Percentiles rank a stretch among this genome's conserved stretches.
Conservation (phyloP, 768 basidiomycete genomes). For the Leucocoprinus sp. region DNA sequence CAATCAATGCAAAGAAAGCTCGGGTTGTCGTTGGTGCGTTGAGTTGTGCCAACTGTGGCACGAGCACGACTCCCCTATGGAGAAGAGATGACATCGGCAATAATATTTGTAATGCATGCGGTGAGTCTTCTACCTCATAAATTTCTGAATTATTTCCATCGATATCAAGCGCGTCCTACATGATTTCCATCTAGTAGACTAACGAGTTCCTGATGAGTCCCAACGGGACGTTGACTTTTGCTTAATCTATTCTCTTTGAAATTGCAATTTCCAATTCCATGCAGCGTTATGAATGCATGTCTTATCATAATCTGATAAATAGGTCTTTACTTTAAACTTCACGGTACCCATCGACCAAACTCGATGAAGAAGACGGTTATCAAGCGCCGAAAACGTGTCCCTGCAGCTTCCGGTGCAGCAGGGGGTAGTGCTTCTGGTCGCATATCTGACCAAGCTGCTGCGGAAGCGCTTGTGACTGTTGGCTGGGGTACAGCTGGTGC, state of each 20-base stretch:
- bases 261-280: too few relatives aligned
- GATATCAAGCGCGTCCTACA: too few relatives aligned
- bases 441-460: slow-evolving; percentile 80
- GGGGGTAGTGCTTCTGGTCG: slow-evolving; percentile 23
- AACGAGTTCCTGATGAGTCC: not conserved
- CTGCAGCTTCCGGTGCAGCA: slow-evolving; percentile 62
- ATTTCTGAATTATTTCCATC: too few relatives aligned
- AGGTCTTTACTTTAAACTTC: slow-evolving; percentile 98
- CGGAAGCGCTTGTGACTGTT: slow-evolving; percentile 81
- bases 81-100: slow-evolving; percentile 85
- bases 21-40: slow-evolving; percentile 57
- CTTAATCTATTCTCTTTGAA: too few relatives aligned
- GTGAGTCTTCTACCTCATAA: slow-evolving; percentile 50
- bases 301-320: slow-evolving; percentile 15
- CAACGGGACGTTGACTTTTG: too few relatives aligned
- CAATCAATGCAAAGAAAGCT: slow-evolving; percentile 24
- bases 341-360: slow-evolving; percentile 93
- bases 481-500: slow-evolving; percentile 41
- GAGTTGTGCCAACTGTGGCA: slow-evolving; percentile 83
- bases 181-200: too few relatives aligned
- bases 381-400: slow-evolving; percentile 95
- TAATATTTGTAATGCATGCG: slow-evolving; percentile 93
- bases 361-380: slow-evolving; percentile 99
- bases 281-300: too few relatives aligned
- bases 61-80: slow-evolving; percentile 87